Evolutionary conservation across 768 basidiomycete species (phyloP).

Genomic region (Nidularia sp.): DNA sequence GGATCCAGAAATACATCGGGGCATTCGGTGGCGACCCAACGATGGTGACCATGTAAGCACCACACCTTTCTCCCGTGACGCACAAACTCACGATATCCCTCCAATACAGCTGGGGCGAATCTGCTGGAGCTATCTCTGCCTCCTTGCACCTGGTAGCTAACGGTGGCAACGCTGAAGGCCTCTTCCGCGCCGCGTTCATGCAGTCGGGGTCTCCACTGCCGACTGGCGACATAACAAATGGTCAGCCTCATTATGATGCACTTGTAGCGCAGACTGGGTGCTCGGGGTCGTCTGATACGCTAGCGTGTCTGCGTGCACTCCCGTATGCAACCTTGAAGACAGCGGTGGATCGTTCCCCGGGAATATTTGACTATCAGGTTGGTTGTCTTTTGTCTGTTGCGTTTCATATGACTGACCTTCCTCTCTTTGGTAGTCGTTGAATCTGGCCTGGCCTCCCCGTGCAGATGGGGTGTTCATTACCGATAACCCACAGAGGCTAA

Average conservation of each 20-base stretch:
- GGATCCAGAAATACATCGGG: slow-evolving; percentile 53
- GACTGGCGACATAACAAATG: slow-evolving; percentile 19
- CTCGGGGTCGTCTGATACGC: slow-evolving; percentile 22
- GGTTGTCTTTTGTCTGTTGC: slow-evolving; percentile 35
- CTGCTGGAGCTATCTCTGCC: slow-evolving; percentile 49
- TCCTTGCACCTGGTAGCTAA: slow-evolving; percentile 38
- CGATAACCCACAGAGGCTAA: slow-evolving; percentile 36
- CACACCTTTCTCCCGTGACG: neutral
- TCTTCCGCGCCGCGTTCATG: slow-evolving; percentile 44
- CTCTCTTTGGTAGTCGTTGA: slow-evolving; percentile 28
- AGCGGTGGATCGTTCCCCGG: slow-evolving; percentile 23
- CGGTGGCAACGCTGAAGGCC: slow-evolving; percentile 27
- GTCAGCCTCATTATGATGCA: slow-evolving; percentile 34
- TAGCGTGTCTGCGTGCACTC: slow-evolving; percentile 37
- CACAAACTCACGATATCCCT: neutral
- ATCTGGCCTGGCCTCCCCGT: slow-evolving; percentile 44
- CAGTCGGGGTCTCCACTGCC: slow-evolving; percentile 34
- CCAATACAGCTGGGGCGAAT: slow-evolving; percentile 39
- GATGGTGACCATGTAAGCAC: slow-evolving; percentile 37
- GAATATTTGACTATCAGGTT: slow-evolving; percentile 19
- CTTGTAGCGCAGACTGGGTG: slow-evolving; percentile 36
- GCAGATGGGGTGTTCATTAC: slow-evolving; percentile 47
- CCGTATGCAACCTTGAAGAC: slow-evolving; percentile 22
- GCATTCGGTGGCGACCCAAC: slow-evolving; percentile 53
- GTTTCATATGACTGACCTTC: slow-evolving; percentile 19